Conservation (phyloP, 306 rosid genomes). For the Oemleria cerasiformis region DNA sequence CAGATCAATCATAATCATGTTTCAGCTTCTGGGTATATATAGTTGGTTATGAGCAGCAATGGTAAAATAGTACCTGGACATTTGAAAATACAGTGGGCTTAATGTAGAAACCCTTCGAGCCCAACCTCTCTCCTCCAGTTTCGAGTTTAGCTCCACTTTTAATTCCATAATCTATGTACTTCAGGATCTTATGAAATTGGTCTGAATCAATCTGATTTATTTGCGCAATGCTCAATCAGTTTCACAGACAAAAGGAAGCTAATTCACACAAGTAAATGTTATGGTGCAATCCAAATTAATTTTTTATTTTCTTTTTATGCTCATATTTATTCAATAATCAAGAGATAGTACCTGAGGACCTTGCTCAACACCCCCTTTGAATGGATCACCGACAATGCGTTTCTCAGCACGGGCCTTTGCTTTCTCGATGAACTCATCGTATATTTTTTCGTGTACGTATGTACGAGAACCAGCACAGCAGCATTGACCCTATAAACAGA, state of each 20-base stretch:
- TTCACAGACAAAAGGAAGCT: slow-evolving; percentile 21
- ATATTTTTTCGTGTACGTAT: slow-evolving; percentile 71
- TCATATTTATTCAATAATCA: neutral
- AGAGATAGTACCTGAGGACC: slow-evolving; percentile 79
- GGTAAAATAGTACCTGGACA: slow-evolving; percentile 50
- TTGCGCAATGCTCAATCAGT: slow-evolving; percentile 5
- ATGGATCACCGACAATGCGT: slow-evolving; percentile 90
- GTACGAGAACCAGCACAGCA: slow-evolving; percentile 96
- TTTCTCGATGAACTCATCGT: slow-evolving; percentile 81
- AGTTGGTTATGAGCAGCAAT: slow-evolving; percentile 1
- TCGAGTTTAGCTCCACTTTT: slow-evolving; percentile 80
- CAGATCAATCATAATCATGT: slow-evolving; percentile 2
- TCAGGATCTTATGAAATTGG: slow-evolving; percentile 76
- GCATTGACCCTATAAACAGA: slow-evolving; percentile 78
- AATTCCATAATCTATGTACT: slow-evolving; percentile 61
- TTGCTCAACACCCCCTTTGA: slow-evolving; percentile 75
- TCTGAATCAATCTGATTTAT: slow-evolving; percentile 60
- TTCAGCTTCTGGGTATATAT: slow-evolving; percentile 7
- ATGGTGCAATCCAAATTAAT: neutral
- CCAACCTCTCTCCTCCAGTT: slow-evolving; percentile 79
- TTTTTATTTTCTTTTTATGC: neutral
- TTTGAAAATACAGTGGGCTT: slow-evolving; percentile 90
- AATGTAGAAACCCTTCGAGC: slow-evolving; percentile 70
- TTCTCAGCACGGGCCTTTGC: slow-evolving; percentile 73
- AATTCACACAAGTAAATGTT: neutral